Conservation (phyloP, 306 rosid genomes). For the Echinosophora koreensis region DNA sequence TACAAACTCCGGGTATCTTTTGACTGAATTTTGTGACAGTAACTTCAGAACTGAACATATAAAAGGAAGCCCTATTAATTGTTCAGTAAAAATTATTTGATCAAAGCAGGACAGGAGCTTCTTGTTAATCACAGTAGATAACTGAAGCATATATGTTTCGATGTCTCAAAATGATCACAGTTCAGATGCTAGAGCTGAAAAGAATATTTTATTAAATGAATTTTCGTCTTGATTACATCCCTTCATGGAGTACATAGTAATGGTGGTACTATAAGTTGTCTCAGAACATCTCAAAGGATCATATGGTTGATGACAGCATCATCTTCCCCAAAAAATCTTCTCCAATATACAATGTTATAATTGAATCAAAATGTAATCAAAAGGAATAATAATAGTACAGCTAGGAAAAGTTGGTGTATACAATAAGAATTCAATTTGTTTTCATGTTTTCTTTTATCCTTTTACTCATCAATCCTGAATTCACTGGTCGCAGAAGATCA, state of each 20-base stretch:
- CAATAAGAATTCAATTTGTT: constrained; percentile 27
- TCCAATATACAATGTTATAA: constrained; percentile 49
- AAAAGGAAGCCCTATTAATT: background rate
- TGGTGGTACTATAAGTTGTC: constrained; percentile 34
- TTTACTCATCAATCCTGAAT: constrained; percentile 28
- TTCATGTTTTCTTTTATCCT: constrained; percentile 36
- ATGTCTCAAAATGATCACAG: constrained; percentile 14
- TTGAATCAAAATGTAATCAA: constrained; percentile 27
- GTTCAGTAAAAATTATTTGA: background rate
- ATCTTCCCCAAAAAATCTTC: constrained; percentile 37
- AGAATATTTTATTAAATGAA: constrained; percentile 48
- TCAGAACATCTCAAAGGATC: constrained; percentile 42
- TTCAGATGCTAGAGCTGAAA: constrained; percentile 27
- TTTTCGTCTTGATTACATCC: constrained; percentile 47
- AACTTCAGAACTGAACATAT: constrained; percentile 7
- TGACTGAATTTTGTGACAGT: background rate
- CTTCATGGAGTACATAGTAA: constrained; percentile 36
- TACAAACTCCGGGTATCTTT: no score
- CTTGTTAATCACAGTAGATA: background rate
- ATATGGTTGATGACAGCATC: constrained; percentile 29
- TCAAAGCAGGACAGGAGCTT: background rate
- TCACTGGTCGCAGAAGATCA: constrained; percentile 37
- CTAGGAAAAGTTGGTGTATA: constrained; percentile 32
- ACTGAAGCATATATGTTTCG: constrained; percentile 22
- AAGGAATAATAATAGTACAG: constrained; percentile 21